Percentiles rank a stretch among this genome's conserved stretches.
Conservation (phyloP, 345 rosid genomes). For the Kernera saxatilis region DNA sequence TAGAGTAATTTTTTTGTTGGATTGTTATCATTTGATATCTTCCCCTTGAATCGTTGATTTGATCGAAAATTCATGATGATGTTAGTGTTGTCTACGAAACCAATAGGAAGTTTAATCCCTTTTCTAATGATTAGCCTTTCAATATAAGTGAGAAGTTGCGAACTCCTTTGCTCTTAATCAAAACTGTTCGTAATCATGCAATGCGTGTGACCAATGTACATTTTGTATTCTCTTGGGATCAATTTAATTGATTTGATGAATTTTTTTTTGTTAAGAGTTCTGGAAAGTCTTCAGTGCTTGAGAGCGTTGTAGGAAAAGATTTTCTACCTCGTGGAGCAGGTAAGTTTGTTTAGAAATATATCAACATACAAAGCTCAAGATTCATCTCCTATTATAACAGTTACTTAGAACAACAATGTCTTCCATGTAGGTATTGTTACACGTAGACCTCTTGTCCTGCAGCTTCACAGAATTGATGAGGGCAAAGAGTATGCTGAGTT, state of each 20-base stretch:
- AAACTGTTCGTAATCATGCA: background rate
- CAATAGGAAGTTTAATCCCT: background rate
- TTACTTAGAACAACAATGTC: background rate
- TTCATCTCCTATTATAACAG: background rate
- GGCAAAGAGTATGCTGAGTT: constrained; percentile 95
- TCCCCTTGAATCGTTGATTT: background rate
- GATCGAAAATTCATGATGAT: background rate
- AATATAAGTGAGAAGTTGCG: background rate
- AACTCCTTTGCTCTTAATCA: background rate
- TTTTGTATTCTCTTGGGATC: background rate
- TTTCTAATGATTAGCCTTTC: background rate
- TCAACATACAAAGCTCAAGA: background rate
- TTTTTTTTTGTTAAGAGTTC: constrained; percentile 57
- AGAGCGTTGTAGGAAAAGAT: constrained; percentile 91
- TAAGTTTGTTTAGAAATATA: constrained; percentile 24
- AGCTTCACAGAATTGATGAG: constrained; percentile 86
- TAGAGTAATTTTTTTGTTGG: no score
- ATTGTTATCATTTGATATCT: background rate
- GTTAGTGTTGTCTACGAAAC: background rate
- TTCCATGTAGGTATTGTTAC: constrained; percentile 84
- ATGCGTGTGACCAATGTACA: background rate
- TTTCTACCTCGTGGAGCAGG: constrained; percentile 98
- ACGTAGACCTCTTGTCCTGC: constrained; percentile 92
- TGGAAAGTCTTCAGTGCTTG: constrained; percentile 94
- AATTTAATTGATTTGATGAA: constrained; percentile 12